Conservation (phyloP, 73 alveolate genomes). For the Paramecium tetraurelia region DNA sequence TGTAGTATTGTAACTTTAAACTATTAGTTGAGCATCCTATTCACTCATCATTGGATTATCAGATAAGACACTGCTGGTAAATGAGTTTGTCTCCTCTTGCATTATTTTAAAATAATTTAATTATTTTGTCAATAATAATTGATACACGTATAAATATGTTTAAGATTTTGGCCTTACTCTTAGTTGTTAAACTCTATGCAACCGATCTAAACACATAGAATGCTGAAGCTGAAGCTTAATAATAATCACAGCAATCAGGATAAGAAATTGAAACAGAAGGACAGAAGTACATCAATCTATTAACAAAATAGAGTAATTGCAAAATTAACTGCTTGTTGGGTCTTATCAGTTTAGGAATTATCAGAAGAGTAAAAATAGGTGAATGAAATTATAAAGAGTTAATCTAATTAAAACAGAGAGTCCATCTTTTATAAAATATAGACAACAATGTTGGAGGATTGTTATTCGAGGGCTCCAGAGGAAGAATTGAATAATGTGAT, state of each 20-base stretch:
- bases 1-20: neutral
- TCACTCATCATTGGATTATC: conserved; percentile 52
- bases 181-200: neutral
- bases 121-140: neutral
- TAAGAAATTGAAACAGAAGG: neutral
- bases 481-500: neutral
- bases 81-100: conserved; percentile 1
- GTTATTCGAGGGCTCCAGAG: neutral
- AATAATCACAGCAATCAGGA: neutral
- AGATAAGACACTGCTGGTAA: conserved; percentile 5
- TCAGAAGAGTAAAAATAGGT: neutral
- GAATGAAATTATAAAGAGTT: neutral
- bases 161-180: neutral
- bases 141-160: neutral
- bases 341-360: neutral
- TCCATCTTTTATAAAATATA: neutral
- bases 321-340: conserved; percentile 24
- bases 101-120: neutral
- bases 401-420: neutral
- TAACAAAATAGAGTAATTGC: neutral
- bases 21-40: neutral
- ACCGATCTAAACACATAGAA: neutral
- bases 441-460: neutral
- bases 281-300: neutral
- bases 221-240: neutral